Conservation (phyloP, 2,329 filamentous ascomycete genomes). For the Sporothrix inflata region DNA sequence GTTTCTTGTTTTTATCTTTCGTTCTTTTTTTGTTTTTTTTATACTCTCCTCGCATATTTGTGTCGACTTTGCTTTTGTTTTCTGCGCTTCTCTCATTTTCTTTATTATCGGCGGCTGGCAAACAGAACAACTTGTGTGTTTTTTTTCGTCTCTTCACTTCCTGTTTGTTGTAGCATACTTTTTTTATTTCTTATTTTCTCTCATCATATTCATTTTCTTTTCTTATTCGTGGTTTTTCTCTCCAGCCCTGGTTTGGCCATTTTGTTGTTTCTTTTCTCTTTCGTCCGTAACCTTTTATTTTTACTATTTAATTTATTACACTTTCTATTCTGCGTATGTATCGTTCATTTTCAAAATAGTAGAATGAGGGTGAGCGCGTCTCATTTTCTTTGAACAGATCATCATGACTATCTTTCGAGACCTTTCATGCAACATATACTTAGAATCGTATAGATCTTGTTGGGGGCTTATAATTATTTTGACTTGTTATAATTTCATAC, state of each 20-base stretch:
- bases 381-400: too few relatives aligned
- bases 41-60: background rate
- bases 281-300: background rate
- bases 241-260: background rate
- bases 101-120: conserved; percentile 7
- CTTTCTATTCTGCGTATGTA: background rate
- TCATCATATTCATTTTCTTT: background rate
- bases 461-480: background rate
- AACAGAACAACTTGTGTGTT: background rate
- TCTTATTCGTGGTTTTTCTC: background rate
- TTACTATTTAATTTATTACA: conserved; percentile 14
- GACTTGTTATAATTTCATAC: background rate
- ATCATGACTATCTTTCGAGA: too few relatives aligned
- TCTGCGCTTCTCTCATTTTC: background rate
- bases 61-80: background rate
- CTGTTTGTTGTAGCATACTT: background rate
- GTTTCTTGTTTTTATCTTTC: background rate
- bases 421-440: too few relatives aligned
- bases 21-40: conserved; percentile 3
- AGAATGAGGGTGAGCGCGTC: too few relatives aligned
- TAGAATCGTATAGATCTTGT: too few relatives aligned
- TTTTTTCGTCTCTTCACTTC: background rate
- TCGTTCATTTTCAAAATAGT: background rate
- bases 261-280: background rate
- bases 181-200: background rate